Conservation (phyloP, 176 grass and related monocot genomes). For the Puccinellia tenuiflora region DNA sequence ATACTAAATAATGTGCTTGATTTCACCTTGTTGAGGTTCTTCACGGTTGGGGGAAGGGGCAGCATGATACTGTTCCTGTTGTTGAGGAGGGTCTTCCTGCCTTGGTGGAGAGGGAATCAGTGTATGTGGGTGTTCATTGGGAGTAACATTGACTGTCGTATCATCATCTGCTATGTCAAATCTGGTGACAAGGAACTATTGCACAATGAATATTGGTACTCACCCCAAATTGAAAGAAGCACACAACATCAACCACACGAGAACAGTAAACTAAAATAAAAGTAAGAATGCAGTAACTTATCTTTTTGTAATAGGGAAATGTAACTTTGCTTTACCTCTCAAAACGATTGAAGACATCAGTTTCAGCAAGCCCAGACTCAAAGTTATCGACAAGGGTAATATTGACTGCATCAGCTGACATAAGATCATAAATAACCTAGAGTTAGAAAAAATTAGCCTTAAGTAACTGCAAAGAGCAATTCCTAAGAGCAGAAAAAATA, state of each 20-base stretch:
- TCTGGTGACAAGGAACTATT: constrained; percentile 31
- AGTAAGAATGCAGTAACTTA: constrained; percentile 4
- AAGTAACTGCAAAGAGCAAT: background rate
- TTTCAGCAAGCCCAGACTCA: constrained; percentile 41
- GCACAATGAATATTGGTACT: constrained; percentile 13
- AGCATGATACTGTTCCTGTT: constrained; percentile 21
- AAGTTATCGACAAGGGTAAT: constrained; percentile 72
- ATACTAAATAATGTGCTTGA: constrained; percentile 16
- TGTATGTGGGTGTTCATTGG: constrained; percentile 36
- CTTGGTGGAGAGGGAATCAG: constrained; percentile 51
- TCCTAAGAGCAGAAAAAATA: constrained; percentile 30
- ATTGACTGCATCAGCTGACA: constrained; percentile 57
- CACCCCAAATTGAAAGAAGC: background rate
- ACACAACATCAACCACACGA: background rate
- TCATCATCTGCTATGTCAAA: constrained; percentile 95
- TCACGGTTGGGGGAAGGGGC: constrained; percentile 25
- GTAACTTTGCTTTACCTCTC: constrained; percentile 51
- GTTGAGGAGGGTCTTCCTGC: constrained; percentile 40
- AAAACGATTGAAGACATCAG: constrained; percentile 63
- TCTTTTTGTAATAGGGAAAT: background rate
- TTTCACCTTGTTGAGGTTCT: constrained; percentile 56
- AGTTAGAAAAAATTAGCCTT: background rate
- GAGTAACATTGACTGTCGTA: constrained; percentile 50
- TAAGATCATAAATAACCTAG: constrained; percentile 4
- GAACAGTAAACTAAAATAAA: constrained; percentile 9